These are phyloP conservation scores for Aurinia saxatilis DNA, from an alignment of 345 rosid genomes.

Conservation along the genomic window DNA sequence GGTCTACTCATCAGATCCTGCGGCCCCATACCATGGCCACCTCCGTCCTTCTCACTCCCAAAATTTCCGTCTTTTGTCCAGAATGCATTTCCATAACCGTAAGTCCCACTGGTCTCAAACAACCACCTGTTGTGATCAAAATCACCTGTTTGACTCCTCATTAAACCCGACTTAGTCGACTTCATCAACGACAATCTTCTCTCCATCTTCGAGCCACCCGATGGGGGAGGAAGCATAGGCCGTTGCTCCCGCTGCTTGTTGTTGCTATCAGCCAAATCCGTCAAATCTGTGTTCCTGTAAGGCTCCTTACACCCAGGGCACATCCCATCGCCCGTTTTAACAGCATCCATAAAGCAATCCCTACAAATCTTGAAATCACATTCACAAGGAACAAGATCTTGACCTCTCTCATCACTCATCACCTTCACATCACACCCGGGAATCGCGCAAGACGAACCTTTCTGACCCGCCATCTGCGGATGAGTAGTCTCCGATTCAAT, in stretches of 20 bases:
- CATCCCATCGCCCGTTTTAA: slow-evolving; percentile 64
- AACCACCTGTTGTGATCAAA: slow-evolving; percentile 97
- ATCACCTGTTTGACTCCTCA: slow-evolving; percentile 97
- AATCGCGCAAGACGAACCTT: slow-evolving; percentile 83
- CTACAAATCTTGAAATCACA: slow-evolving; percentile 94
- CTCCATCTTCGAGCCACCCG: slow-evolving; percentile 75
- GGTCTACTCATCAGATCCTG: slow-evolving; percentile 85
- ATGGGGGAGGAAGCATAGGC: slow-evolving; percentile 77
- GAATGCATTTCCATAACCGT: slow-evolving; percentile 95
- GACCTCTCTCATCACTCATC: slow-evolving; percentile 86
- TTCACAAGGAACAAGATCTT: slow-evolving; percentile 86
- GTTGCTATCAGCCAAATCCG: slow-evolving; percentile 54
- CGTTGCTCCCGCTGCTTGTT: slow-evolving; percentile 24
- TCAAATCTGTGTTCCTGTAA: slow-evolving; percentile 74
- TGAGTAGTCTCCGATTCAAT: slow-evolving; percentile 80
- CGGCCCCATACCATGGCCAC: slow-evolving; percentile 54
- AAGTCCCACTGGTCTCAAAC: slow-evolving; percentile 94
- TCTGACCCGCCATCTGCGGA: slow-evolving; percentile 98
- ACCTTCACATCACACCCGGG: slow-evolving; percentile 94
- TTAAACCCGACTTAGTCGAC: slow-evolving; percentile 65
- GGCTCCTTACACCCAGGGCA: slow-evolving; percentile 95
- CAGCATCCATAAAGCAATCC: slow-evolving; percentile 90
- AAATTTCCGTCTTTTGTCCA: slow-evolving; percentile 88
- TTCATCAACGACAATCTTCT: slow-evolving; percentile 93
- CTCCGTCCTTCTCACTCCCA: slow-evolving; percentile 58